Evolutionary conservation across 2,329 filamentous ascomycete genomes (phyloP), one percentile per base, ranked within the genome.

Genomic region (Nemania abortiva): DNA sequence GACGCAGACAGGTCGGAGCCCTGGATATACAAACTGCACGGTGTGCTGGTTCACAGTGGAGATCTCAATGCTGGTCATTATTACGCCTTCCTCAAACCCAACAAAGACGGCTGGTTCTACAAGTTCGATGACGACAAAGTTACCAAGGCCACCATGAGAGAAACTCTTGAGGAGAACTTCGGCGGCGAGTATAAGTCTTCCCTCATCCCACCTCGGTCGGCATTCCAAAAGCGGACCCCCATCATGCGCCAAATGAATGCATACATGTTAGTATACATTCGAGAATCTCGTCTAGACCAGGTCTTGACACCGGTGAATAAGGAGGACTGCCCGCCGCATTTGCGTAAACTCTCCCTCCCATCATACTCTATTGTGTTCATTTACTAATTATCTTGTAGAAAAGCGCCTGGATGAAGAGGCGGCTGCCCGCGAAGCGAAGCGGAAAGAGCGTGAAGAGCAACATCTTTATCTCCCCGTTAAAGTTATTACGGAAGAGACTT

Each of bases 261-360:
- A 5, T 99, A 99, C 85, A 99, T 99, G 96, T 83, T 99, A 85
- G 97, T 99, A 1, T 99, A 99, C 78, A 94, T 99, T 73, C 91
- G 96, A 54, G 93, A 97, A 79, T 92, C 91, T 60, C 89, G 91
- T 65, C 82, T 97, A n/a, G 92, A 97, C 77, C 87, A 92, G 73
- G 91, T 98, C 56, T 86, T 99, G 62, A 89, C 91, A 50, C 88
- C 90, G 0, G 92, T 96, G 45, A 87, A 88, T n/a, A 86, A 91
- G 72, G 87, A 92, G 1, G 91, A 97, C 75, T 93, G 94, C 18
- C 97, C 96, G 2, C 79, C 85, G 61, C 95, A 98, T 82, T 88
- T 98, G 60, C 91, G 90, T 91, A 86, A 83, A 86, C 82, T 22
- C 45, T 79, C 74, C 79, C 74, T 81, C 63, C 47, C 24, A 20